Base-by-base conservation (phyloP, 305 asterid species). In the Caryopteris hybrid region DNA sequence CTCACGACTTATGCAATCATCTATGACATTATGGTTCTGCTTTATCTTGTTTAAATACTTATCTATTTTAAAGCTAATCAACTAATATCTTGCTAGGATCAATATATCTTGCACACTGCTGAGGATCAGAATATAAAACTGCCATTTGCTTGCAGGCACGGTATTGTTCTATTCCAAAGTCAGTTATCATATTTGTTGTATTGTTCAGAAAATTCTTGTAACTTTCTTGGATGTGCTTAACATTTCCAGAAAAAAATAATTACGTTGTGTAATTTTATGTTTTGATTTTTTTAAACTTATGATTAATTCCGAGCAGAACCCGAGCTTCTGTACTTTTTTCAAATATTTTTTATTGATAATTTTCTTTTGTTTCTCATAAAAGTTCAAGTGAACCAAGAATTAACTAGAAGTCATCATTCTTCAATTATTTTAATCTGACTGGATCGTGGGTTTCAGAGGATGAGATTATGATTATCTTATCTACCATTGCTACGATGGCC, bases 131-230 rank as follows among this genome's bases (percentile, higher is more conserved):
- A 88, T 69, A 93, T 93, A 73, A 78, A 51, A 53, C 95, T 93
- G 29, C 99, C 97, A 13, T 93, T 93, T 70, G 95, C 99, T 74
- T 93, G 99, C 88, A 88, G 99, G 84, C 96, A 88, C 68, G 99
- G 99, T 90, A 90, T 64, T 80, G 78, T 61, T 74, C 81, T 72
- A n/a, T 36, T 57, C 52, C 17, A n/a, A n/a, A n/a, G n/a, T n/a
- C n/a, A n/a, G n/a, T 18, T n/a, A 3, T 16, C 6, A 10, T 61
- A 14, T 70, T 9, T 56, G 23, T 47, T 12, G 22, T 38, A 41
- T 31, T 63, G 13, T 18, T 17, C 3, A 16, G 39, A 46, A 36
- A 47, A 27, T n/a, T n/a, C n/a, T n/a, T n/a, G n/a, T n/a, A n/a
- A n/a, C 27, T 45, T 18, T 43, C 18, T 38, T 20, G 22, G 38